A percentile compares a stretch with the other conserved stretches of the same genome.
Conservation (phyloP, 768 basidiomycete species). For the Boletus barrowsii region DNA sequence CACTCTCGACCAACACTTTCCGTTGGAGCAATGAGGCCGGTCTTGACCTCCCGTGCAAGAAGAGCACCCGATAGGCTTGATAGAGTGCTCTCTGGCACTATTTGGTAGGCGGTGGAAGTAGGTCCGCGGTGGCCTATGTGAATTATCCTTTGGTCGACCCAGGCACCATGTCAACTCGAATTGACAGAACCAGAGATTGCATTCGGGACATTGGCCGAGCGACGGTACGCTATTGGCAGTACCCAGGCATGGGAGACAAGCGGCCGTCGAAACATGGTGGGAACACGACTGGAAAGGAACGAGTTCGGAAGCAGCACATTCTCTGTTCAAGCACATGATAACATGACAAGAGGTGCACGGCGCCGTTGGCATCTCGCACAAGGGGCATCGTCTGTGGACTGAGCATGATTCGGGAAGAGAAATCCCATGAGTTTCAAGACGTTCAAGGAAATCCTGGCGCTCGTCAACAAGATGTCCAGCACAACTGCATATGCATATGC, state of each 20-base stretch:
- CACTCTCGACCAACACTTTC: constrained; percentile 19
- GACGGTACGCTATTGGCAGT: not conserved
- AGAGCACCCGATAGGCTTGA: constrained; percentile 12
- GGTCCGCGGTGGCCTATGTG: not conserved
- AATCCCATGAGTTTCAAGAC: constrained; percentile 11
- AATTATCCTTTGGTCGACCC: constrained; percentile 15
- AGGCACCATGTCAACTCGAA: constrained; percentile 23
- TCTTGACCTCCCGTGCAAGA: constrained; percentile 2
- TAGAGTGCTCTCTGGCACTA: constrained; percentile 12
- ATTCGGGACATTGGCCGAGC: constrained; percentile 21
- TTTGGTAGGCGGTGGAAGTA: not conserved
- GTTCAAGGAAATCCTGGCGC: constrained; percentile 14
- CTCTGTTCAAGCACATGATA: constrained; percentile 17
- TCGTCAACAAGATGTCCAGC: not conserved
- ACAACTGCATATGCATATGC: not conserved
- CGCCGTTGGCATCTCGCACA: constrained; percentile 5
- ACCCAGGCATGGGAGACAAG: constrained; percentile 14
- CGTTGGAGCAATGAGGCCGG: constrained; percentile 11
- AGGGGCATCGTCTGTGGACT: constrained; percentile 7
- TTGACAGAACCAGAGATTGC: constrained; percentile 21
- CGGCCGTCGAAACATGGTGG: constrained; percentile 2
- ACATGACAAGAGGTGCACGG: constrained; percentile 9
- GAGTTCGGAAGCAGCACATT: constrained; percentile 16
- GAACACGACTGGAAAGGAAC: constrained; percentile 18
- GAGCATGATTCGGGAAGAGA: not conserved